Conservation (phyloP, 2,329 filamentous ascomycete genomes). For the Fusarium nelsonii region DNA sequence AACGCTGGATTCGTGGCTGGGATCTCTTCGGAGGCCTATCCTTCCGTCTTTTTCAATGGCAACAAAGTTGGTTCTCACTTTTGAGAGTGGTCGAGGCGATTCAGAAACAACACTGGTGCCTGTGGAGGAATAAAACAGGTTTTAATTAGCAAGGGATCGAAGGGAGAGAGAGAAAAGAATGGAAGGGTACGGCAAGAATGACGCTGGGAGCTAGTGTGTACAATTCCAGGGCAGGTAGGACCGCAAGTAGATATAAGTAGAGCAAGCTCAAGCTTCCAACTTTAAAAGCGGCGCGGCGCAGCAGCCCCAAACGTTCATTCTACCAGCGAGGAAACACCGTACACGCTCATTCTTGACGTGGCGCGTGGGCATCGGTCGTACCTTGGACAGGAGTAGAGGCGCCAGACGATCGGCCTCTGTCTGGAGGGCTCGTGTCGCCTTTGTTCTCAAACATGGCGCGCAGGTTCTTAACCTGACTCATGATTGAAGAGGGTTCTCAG, state of each 20-base stretch:
- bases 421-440: constrained; percentile 72
- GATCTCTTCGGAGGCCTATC: constrained; percentile 62
- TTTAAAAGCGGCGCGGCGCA: constrained; percentile 23
- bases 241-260: constrained; percentile 1
- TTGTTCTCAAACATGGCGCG: constrained; percentile 85
- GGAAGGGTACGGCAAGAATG: constrained; percentile 36
- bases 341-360: constrained; percentile 21
- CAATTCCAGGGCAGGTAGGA: constrained; percentile 36
- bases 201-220: constrained; percentile 32
- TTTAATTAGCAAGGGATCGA: constrained; percentile 42
- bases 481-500: constrained; percentile 56
- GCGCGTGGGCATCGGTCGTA: constrained; percentile 36
- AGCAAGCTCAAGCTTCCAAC: constrained; percentile 28
- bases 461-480: constrained; percentile 79
- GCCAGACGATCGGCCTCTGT: constrained; percentile 77
- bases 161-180: constrained; percentile 30
- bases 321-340: constrained; percentile 19
- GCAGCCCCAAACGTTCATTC: constrained; percentile 20
- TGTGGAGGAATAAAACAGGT: constrained; percentile 39
- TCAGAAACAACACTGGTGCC: constrained; percentile 56
- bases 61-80: constrained; percentile 81
- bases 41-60: constrained; percentile 75
- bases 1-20: constrained; percentile 55
- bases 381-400: constrained; percentile 54
- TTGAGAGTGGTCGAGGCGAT: constrained; percentile 76